Conservation (phyloP, 176 grass and related monocot genomes). For the Secale cereale region DNA sequence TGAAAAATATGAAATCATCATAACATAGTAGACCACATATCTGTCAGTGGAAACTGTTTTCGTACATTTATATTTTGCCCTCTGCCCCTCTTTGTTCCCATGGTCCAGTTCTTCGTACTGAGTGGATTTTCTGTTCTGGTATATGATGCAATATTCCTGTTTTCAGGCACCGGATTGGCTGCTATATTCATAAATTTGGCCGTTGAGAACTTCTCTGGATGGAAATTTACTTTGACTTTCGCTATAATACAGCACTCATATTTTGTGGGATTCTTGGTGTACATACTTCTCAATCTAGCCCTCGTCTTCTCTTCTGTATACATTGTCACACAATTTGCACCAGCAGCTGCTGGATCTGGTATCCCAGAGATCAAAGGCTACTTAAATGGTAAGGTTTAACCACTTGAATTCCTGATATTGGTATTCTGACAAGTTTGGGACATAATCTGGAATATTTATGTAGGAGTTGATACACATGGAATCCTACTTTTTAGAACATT, state of each 20-base stretch:
- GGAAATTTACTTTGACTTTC: constrained; percentile 93
- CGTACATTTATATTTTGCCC: background rate
- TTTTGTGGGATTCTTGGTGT: constrained; percentile 89
- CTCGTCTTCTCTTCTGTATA: constrained; percentile 91
- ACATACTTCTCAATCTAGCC: constrained; percentile 75
- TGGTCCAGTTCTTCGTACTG: background rate
- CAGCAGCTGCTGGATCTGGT: constrained; percentile 98
- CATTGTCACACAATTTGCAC: constrained; percentile 87
- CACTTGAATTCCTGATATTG: constrained; percentile 18
- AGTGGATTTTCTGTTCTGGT: background rate
- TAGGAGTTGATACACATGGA: constrained; percentile 97
- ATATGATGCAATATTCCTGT: constrained; percentile 23
- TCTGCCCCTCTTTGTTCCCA: background rate
- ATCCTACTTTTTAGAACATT: constrained; percentile 97
- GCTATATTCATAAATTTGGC: constrained; percentile 98
- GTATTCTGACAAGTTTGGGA: background rate
- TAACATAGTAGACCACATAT: background rate
- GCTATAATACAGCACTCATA: constrained; percentile 97
- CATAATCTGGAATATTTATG: constrained; percentile 33
- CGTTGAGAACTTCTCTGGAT: constrained; percentile 98
- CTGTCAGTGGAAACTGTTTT: background rate
- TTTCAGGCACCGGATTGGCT: constrained; percentile 91
- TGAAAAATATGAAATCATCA: background rate
- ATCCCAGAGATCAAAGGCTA: constrained; percentile 99
- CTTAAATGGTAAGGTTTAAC: constrained; percentile 75